Base-by-base conservation (phyloP, 768 basidiomycete species). In the Tephrocybe sp. region DNA sequence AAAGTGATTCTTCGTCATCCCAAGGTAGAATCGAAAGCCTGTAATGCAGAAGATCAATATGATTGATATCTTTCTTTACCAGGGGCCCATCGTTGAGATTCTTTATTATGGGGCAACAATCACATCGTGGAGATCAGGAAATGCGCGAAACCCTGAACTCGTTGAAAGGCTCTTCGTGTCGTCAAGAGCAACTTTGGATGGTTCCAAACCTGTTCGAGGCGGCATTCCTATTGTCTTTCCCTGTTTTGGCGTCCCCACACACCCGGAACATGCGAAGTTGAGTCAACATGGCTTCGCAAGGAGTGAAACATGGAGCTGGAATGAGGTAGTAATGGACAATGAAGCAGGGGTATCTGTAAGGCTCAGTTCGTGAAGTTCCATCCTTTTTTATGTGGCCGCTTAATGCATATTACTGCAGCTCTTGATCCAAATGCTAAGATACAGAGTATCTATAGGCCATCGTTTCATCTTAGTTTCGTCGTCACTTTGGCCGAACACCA, bases 221-320 rank as follows among this genome's bases (percentile, higher is more conserved):
- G 79, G 78, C 10, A 78, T 80, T 18, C 79, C 79, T 10, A 63
- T 80, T 30, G 84, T 91, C 36, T 97, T 93, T 65, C 86, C 88
- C 36, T 91, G 88, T 70, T 98, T 97, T 61, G 94, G 95, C 3
- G 74, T 89, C 0, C 91, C 95, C 1, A 77, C 75, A 15, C 86
- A 84, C 65, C 78, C 76, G 22, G 88, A 84, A 42, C 90, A 94
- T 64, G 57, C 64, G 18, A 79, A 78, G 39, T 73, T 99, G 4
- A 48, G 73, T 4, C 94, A 97, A 66, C 97, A 98, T 65, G 97
- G 97, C 0, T 97, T 95, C 63, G 95, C 91, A 4, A 74, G 97
- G 34, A 91, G 74, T 54, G 76, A 80, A 30, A 63, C 60, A 24
- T 98, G 97, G 97, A 68, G 69, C 12, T 84, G 84, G 61, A 79